Percentiles rank a stretch among this genome's conserved stretches.
Evolutionary conservation across 2,329 filamentous ascomycete species (phyloP).

Genomic region (Penicillium corylophilum): DNA sequence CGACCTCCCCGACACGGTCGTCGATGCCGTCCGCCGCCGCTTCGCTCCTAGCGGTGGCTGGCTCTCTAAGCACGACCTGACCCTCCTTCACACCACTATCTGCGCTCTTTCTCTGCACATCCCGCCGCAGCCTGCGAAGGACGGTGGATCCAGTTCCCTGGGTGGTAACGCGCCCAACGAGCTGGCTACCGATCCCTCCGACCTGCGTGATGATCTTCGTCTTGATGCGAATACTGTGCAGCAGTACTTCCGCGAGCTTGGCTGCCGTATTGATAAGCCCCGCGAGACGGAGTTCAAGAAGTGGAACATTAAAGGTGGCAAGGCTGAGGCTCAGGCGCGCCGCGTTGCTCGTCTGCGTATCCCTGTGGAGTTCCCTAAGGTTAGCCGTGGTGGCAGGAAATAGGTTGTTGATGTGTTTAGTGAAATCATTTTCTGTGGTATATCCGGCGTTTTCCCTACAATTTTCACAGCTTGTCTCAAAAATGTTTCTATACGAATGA

Average conservation of each 20-base stretch:
- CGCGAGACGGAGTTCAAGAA: constrained; percentile 42
- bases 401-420: constrained; percentile 12
- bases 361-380: constrained; percentile 79
- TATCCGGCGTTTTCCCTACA: constrained; percentile 17
- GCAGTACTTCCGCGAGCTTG: constrained; percentile 48
- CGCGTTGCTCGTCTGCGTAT: constrained; percentile 70
- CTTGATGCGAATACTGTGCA: constrained; percentile 35
- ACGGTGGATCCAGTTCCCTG: constrained; percentile 35
- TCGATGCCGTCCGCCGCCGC: constrained; percentile 42
- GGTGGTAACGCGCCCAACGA: constrained; percentile 39
- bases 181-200: constrained; percentile 44
- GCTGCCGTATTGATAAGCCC: constrained; percentile 45
- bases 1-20: constrained; percentile 38
- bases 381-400: constrained; percentile 40
- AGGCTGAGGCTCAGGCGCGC: constrained; percentile 54
- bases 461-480: not conserved
- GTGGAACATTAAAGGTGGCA: constrained; percentile 56
- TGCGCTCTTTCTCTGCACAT: constrained; percentile 48
- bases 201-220: constrained; percentile 46
- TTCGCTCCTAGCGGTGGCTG: constrained; percentile 40
- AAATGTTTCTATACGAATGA: constrained; percentile 13
- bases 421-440: constrained; percentile 17
- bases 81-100: constrained; percentile 47
- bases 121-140: constrained; percentile 41
- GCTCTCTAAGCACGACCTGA: constrained; percentile 41